These are phyloP conservation scores for Spergularia azorica DNA, from an alignment of 179 eudicot genomes.

Conservation along the genomic window DNA sequence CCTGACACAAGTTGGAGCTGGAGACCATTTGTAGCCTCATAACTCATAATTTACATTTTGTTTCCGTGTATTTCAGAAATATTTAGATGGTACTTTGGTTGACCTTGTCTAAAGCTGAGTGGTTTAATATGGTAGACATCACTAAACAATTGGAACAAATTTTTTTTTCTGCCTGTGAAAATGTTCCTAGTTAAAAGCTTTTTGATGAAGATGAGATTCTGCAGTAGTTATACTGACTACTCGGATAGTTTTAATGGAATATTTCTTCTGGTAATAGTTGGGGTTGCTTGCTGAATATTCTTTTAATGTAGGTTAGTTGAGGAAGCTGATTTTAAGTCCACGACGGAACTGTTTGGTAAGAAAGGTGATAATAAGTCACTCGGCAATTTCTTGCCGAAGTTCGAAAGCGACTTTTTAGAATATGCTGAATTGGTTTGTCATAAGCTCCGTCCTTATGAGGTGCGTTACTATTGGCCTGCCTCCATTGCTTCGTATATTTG, in stretches of 20 bases:
- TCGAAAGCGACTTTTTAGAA: constrained; percentile 88
- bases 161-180: too few relatives aligned
- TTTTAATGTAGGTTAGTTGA: constrained; percentile 69
- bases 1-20: too few relatives aligned
- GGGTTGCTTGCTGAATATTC: background rate
- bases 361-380: constrained; percentile 69
- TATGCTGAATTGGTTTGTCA: constrained; percentile 89
- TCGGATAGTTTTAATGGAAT: background rate
- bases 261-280: background rate
- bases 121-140: too few relatives aligned
- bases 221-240: background rate
- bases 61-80: too few relatives aligned
- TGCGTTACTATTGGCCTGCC: constrained; percentile 19
- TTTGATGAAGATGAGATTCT: background rate
- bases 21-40: too few relatives aligned
- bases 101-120: too few relatives aligned
- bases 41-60: too few relatives aligned
- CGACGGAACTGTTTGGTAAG: constrained; percentile 75
- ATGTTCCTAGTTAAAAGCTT: background rate
- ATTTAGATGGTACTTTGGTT: too few relatives aligned
- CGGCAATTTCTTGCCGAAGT: constrained; percentile 86
- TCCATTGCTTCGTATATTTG: background rate
- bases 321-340: constrained; percentile 83
- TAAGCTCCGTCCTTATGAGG: constrained; percentile 90
- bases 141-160: too few relatives aligned